Percentiles rank a stretch among this genome's conserved stretches.
Conservation (phyloP, 768 basidiomycete genomes). For the Chalciporus sphaerocephalus region DNA sequence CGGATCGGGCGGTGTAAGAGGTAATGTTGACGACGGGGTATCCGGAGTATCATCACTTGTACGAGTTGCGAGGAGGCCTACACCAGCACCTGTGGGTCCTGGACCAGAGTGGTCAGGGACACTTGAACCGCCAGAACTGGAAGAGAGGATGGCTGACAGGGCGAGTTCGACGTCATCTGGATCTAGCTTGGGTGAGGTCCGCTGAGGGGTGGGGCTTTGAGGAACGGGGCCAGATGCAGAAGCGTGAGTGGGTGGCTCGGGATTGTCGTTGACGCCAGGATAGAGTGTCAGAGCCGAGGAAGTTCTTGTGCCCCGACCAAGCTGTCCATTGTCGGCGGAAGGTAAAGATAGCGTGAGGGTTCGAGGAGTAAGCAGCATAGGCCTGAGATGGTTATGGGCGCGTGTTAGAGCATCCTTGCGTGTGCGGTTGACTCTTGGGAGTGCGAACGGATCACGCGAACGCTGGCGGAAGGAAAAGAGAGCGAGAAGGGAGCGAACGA, state of each 20-base stretch:
- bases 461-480: constrained; percentile 18
- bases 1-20: constrained; percentile 24
- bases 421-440: constrained; percentile 1
- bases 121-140: neutral
- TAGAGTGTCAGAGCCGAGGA: constrained; percentile 16
- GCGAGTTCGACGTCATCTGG: constrained; percentile 16
- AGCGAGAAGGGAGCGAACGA: constrained; percentile 24
- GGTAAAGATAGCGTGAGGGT: constrained; percentile 1
- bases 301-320: constrained; percentile 2
- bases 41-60: constrained; percentile 8
- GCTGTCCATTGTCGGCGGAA: neutral
- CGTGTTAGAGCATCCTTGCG: constrained; percentile 11
- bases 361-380: constrained; percentile 18
- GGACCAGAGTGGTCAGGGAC: neutral
- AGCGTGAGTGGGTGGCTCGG: neutral
- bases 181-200: constrained; percentile 20
- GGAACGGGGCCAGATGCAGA: neutral
- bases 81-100: neutral
- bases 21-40: constrained; percentile 10
- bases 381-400: constrained; percentile 15
- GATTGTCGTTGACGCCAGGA: neutral
- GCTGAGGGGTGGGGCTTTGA: constrained; percentile 3
- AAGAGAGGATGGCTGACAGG: constrained; percentile 1
- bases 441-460: constrained; percentile 9
- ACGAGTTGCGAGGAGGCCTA: neutral